These are phyloP conservation scores for Exophiala dermatitidis DNA, from an alignment of 2,329 filamentous ascomycete species.

Conservation along the genomic window DNA sequence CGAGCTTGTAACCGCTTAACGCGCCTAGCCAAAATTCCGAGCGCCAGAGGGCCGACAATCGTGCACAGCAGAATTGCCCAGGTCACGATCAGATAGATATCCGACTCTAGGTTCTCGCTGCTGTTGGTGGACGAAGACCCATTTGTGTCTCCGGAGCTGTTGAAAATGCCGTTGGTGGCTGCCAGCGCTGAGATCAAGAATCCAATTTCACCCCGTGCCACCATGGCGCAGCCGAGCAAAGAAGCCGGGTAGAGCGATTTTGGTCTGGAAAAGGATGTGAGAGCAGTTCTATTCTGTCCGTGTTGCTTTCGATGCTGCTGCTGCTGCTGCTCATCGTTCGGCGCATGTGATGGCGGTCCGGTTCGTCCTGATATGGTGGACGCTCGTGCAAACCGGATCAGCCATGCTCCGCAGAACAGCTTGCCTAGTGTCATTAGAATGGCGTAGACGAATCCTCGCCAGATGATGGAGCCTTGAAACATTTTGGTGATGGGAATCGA, in stretches of 20 bases:
- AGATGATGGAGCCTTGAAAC: constrained; percentile 58
- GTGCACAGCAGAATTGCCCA: constrained; percentile 54
- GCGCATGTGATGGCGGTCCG: constrained; percentile 9
- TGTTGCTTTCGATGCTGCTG: neutral
- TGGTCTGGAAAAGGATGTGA: constrained; percentile 34
- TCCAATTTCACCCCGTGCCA: constrained; percentile 71
- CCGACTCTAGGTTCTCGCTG: constrained; percentile 27
- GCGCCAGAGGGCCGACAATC: constrained; percentile 47
- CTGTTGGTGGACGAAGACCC: neutral
- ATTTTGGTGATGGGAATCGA: constrained; percentile 67
- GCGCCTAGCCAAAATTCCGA: constrained; percentile 45
- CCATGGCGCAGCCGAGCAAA: constrained; percentile 64
- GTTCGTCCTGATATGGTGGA: constrained; percentile 5
- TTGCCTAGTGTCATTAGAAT: constrained; percentile 62
- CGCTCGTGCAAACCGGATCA: constrained; percentile 36
- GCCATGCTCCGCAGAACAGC: constrained; percentile 53
- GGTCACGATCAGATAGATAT: constrained; percentile 48
- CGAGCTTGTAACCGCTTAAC: constrained; percentile 31
- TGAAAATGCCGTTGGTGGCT: constrained; percentile 47
- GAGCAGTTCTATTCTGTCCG: neutral
- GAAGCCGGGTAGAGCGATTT: constrained; percentile 58
- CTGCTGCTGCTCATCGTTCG: neutral
- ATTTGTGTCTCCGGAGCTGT: neutral
- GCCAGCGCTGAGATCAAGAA: constrained; percentile 67
- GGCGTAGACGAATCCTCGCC: constrained; percentile 66